A percentile compares a stretch with the other conserved stretches of the same genome.
Conservation (phyloP, 805 yeast species). For the Sugiyamaella smithiae region DNA sequence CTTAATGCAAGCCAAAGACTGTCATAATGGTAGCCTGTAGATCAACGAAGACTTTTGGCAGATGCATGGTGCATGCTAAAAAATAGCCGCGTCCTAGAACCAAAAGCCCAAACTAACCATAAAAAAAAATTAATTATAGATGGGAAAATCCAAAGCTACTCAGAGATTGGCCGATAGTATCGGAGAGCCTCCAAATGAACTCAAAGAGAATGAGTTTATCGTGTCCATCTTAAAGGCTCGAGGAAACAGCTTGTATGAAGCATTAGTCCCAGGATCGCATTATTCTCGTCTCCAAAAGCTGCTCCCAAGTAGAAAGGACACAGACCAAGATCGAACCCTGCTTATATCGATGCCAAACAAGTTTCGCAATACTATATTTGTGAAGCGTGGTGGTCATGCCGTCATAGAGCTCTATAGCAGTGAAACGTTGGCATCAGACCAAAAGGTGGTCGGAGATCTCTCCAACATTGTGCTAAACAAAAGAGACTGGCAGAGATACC, state of each 20-base stretch:
- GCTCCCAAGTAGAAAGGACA: constrained; percentile 1
- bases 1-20: too few relatives aligned
- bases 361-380: constrained; percentile 35
- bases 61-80: too few relatives aligned
- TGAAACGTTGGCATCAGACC: constrained; percentile 18
- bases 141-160: constrained; percentile 17
- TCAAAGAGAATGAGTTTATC: constrained; percentile 30
- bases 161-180: constrained; percentile 21
- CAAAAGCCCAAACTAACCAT: too few relatives aligned
- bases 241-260: constrained; percentile 35
- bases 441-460: constrained; percentile 35
- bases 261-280: constrained; percentile 26
- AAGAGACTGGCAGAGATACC: constrained; percentile 33
- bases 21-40: too few relatives aligned
- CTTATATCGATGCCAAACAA: constrained; percentile 35
- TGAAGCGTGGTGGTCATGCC: constrained; percentile 36
- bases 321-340: constrained; percentile 15
- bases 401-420: constrained; percentile 27
- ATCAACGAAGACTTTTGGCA: too few relatives aligned
- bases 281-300: constrained; percentile 6
- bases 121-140: too few relatives aligned
- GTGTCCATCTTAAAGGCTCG: constrained; percentile 31
- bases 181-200: constrained; percentile 31
- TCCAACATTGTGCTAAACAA: constrained; percentile 33
- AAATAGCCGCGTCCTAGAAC: constrained; percentile 8